Conservation (phyloP, 2,329 filamentous ascomycete genomes). For the Pyrenophora seminiperda region DNA sequence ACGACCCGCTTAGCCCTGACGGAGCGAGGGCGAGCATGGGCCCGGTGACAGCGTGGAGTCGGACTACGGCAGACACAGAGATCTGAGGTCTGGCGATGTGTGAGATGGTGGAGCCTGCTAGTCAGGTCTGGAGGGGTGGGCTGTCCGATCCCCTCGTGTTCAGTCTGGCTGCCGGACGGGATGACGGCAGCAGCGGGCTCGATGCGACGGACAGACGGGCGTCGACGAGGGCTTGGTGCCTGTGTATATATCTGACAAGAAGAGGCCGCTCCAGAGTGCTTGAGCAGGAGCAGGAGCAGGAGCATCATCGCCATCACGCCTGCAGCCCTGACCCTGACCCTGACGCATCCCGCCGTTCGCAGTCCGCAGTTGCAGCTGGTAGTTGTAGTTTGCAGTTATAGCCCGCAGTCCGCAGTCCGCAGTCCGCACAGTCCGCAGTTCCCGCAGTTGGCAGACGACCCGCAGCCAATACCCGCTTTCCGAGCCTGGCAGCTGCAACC, state of each 20-base stretch:
- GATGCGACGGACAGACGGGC: constrained; percentile 7
- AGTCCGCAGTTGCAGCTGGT: too few relatives aligned
- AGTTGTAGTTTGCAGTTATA: too few relatives aligned
- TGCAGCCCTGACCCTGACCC: constrained; percentile 4
- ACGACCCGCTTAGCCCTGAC: constrained; percentile 21
- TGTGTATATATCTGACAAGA: constrained; percentile 9
- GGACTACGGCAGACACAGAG: constrained; percentile 18
- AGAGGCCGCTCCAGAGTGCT: too few relatives aligned
- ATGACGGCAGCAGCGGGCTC: constrained; percentile 1
- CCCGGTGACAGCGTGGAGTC: constrained; percentile 15
- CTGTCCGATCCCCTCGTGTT: constrained; percentile 9
- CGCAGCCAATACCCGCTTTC: constrained; percentile 18
- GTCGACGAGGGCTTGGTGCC: not conserved
- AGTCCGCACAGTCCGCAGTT: too few relatives aligned
- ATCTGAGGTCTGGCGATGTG: constrained; percentile 18
- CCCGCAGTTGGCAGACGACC: too few relatives aligned
- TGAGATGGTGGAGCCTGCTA: constrained; percentile 9
- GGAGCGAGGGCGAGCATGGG: constrained; percentile 10
- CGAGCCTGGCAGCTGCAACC: constrained; percentile 12
- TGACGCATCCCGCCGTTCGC: constrained; percentile 13
- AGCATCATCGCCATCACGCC: too few relatives aligned
- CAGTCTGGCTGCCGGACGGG: not conserved
- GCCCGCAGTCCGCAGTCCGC: too few relatives aligned
- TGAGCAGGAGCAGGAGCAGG: not conserved
- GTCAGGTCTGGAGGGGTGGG: constrained; percentile 7